Evolutionary conservation across 1,284 basidiomycete species (phyloP).

Genomic region (Cryptococcus depauperatus): DNA sequence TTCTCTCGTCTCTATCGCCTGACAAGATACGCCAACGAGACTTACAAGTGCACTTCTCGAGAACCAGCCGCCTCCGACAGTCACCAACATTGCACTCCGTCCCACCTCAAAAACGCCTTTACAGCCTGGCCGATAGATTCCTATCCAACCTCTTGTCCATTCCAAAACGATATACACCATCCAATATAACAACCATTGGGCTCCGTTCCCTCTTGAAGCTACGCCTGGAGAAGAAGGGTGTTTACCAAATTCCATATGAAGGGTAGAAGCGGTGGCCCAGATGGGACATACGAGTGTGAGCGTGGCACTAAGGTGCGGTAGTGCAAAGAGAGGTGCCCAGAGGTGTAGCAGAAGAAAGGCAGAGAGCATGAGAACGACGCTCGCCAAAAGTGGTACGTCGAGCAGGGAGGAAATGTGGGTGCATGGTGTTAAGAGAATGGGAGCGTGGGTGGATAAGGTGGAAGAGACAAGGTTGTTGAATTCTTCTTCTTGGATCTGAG

Average conservation of each 20-base stretch:
- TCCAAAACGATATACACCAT: conserved; percentile 10
- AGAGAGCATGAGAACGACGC: conserved; percentile 3
- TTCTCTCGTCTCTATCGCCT: not conserved
- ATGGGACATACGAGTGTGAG: conserved; percentile 19
- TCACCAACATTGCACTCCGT: conserved; percentile 10
- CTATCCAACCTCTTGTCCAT: conserved; percentile 7
- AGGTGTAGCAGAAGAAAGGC: conserved; percentile 14
- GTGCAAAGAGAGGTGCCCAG: conserved; percentile 12
- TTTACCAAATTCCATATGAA: conserved; percentile 1
- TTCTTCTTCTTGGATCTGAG: conserved; percentile 5
- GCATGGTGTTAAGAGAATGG: conserved; percentile 7
- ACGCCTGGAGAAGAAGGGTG: not conserved
- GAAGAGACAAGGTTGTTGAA: not conserved
- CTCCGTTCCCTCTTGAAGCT: conserved; percentile 4
- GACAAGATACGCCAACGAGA: not conserved
- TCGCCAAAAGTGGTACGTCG: not conserved
- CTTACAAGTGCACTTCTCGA: conserved; percentile 15
- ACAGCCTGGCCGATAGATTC: conserved; percentile 12
- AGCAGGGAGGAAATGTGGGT: conserved; percentile 6
- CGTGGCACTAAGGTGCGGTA: conserved; percentile 15
- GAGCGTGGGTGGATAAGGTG: conserved; percentile 13
- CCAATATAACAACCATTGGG: conserved; percentile 21
- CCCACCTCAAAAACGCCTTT: conserved; percentile 13
- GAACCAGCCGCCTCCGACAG: conserved; percentile 19
- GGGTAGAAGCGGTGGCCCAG: conserved; percentile 8